Evolutionary conservation across 2,329 filamentous ascomycete genomes (phyloP), one percentile per base, ranked within the genome.

Genomic region (Rosellinia necatrix): DNA sequence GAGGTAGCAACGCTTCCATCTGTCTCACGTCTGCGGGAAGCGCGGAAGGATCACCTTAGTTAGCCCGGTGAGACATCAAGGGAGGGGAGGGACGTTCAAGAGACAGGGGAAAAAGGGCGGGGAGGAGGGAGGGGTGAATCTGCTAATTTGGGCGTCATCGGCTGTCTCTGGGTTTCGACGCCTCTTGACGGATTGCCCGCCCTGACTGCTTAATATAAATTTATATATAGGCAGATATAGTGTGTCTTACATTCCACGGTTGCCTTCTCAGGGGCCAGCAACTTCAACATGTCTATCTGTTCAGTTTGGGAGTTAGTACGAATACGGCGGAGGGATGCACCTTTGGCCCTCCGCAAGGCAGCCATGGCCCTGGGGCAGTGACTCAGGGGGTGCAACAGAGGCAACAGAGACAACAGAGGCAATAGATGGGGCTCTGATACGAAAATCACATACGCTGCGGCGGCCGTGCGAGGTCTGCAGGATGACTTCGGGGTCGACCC

Each of bases 401-500:
- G 10, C 7, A 13, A 10, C 12, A 6, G 37, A 35, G 10, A 12
- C 49, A 35, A 50, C 35, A 43, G 10, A n/a, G 27, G 30, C 25
- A 3, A 15, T 13, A 41, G 22, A 32, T 38, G 3, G 12, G n/a
- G n/a, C n/a, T n/a, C n/a, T n/a, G n/a, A n/a, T n/a, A n/a, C 25
- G 24, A 6, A 44, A 29, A 34, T 42, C 21, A 58, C 58, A 27
- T 61, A 61, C 58, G 64, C 87, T 91, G 56, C 94, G 81, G 57
- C 93, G 85, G 59, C 94, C 94, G 74, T 99, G 94, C 4, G 92
- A 96, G 8, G 91, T 96, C 67, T 91, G 83, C 22, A 97, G 82
- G 66, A 99, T 97, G 41, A 88, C 83, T 43, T 87, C 81, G n/a
- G 91, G 90, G 63, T 91, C 85, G 19, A 97, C 87, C 21, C 90